Evolutionary conservation across 331 rosid genomes (phyloP).

Genomic region (Malus hybrid): DNA sequence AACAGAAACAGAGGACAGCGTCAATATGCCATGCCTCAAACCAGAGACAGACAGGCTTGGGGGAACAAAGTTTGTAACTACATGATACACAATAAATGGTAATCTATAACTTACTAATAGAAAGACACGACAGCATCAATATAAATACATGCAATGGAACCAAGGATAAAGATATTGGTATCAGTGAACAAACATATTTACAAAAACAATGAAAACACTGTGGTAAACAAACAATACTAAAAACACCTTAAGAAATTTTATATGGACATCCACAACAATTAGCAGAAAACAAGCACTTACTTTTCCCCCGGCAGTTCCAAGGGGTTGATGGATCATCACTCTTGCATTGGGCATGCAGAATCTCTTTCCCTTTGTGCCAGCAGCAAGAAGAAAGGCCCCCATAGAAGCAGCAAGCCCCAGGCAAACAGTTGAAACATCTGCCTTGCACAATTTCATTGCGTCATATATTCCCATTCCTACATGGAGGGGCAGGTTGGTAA

Average conservation of each 20-base stretch:
- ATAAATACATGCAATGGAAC: background rate
- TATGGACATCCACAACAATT: background rate
- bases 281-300: slow-evolving; percentile 32
- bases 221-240: background rate
- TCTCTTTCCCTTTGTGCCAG: slow-evolving; percentile 90
- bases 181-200: background rate
- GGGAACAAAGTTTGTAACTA: background rate
- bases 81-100: background rate
- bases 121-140: background rate
- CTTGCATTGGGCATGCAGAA: slow-evolving; percentile 94
- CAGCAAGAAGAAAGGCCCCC: slow-evolving; percentile 95
- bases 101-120: background rate
- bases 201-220: background rate
- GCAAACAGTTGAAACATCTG: slow-evolving; percentile 92
- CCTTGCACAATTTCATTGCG: slow-evolving; percentile 93
- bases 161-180: background rate
- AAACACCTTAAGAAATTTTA: too few species aligned
- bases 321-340: slow-evolving; percentile 97
- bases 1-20: background rate
- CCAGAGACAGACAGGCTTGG: background rate
- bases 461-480: slow-evolving; percentile 97
- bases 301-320: slow-evolving; percentile 71
- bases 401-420: slow-evolving; percentile 95
- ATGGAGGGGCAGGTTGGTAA: slow-evolving; percentile 13
- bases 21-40: background rate